Percentiles rank a stretch among this genome's conserved stretches.
Evolutionary conservation across 108 stramenopile species (phyloP).

Genomic region (Nitzschia sp.): DNA sequence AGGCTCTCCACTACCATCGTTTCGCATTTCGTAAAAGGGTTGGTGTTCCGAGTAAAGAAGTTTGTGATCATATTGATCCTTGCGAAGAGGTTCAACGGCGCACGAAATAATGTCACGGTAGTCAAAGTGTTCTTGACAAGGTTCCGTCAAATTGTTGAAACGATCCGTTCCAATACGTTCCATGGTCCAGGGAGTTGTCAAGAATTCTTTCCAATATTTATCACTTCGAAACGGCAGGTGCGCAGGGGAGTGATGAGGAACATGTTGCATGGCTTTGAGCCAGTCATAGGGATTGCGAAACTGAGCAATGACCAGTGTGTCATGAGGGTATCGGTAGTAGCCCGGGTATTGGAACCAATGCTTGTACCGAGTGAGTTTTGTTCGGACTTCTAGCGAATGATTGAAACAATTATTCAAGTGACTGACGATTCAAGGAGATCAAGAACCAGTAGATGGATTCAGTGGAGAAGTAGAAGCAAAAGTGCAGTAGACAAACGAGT

Average conservation of each 20-base stretch:
- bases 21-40: slow-evolving; percentile 89
- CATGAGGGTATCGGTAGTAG: slow-evolving; percentile 44
- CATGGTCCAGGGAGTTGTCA: slow-evolving; percentile 80
- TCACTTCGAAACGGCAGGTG: slow-evolving; percentile 43
- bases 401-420: slow-evolving; percentile 38
- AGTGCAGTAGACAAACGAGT: too few relatives aligned
- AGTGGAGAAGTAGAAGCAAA: too few relatives aligned
- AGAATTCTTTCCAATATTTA: slow-evolving; percentile 67
- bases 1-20: slow-evolving; percentile 80
- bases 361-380: slow-evolving; percentile 80
- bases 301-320: slow-evolving; percentile 80
- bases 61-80: slow-evolving; percentile 47
- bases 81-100: slow-evolving; percentile 54
- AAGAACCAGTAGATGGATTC: neutral
- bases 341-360: slow-evolving; percentile 77
- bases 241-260: slow-evolving; percentile 56
- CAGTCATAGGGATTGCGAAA: slow-evolving; percentile 84
- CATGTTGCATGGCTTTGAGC: slow-evolving; percentile 75
- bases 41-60: slow-evolving; percentile 71
- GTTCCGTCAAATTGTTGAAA: slow-evolving; percentile 34
- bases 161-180: slow-evolving; percentile 66
- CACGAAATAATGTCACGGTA: slow-evolving; percentile 80
- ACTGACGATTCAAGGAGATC: slow-evolving; percentile 1
- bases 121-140: slow-evolving; percentile 78
- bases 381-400: slow-evolving; percentile 37